Evolutionary conservation across 73 alveolate genomes (phyloP).

Genomic region (Uronychia binucleata): DNA sequence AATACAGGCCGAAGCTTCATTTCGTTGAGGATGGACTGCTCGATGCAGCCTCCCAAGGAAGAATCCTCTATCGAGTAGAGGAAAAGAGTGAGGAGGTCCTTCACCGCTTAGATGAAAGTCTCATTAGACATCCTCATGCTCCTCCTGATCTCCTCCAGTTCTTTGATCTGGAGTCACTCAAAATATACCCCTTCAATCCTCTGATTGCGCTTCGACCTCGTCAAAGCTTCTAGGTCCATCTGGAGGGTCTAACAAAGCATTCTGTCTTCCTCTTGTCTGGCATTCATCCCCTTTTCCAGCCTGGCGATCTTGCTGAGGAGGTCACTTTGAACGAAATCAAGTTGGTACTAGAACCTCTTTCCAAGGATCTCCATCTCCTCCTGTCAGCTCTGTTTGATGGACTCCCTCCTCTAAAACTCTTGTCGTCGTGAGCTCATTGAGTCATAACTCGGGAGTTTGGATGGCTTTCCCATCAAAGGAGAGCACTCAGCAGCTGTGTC

Average conservation of each 20-base stretch:
- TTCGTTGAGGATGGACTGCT: background rate
- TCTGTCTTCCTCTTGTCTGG: background rate
- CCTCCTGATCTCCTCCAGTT: background rate
- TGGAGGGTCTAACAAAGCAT: background rate
- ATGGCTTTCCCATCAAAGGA: too few species aligned
- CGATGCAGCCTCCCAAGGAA: background rate
- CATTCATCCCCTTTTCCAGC: background rate
- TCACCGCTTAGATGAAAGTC: background rate
- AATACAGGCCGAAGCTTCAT: background rate
- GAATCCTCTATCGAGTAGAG: background rate
- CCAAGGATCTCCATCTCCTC: background rate
- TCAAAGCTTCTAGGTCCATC: background rate
- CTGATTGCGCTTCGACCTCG: background rate
- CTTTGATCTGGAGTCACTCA: background rate
- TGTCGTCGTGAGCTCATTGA: too few species aligned
- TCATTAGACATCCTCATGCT: background rate
- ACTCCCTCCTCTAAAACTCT: too few species aligned
- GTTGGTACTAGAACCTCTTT: background rate
- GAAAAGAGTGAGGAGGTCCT: background rate
- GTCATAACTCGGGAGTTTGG: too few species aligned
- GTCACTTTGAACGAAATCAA: background rate
- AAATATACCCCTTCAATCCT: background rate
- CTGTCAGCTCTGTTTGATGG: too few species aligned
- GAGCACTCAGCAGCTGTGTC: too few species aligned
- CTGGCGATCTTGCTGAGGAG: background rate